Base-by-base conservation (phyloP, 352 stramenopile genomes). In the Phytophthora tentaculata region DNA sequence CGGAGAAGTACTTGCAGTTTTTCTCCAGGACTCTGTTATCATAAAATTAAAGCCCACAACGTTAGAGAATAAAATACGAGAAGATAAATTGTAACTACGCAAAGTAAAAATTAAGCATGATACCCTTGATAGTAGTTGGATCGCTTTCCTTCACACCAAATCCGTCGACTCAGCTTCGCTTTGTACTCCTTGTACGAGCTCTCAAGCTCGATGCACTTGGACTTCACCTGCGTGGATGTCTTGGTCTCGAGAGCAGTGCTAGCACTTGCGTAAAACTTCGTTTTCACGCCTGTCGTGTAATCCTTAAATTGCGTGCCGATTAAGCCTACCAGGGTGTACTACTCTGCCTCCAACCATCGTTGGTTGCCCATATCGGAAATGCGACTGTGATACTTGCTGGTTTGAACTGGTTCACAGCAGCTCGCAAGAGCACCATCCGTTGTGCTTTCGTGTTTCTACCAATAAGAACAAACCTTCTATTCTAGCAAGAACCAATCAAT, bases 101-200 rank as follows among this genome's bases (percentile, higher is more conserved):
- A 32, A 8, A 32, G 28, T 8, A 8, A 3, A 32, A 32, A 32
- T 32, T 3, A 32, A 8, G 4, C 28, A 32, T n/a, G n/a, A 32
- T 32, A 3, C 28, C 28, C 8, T 32, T 32, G 8, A 32, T 32
- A 32, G 4, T 32, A 8, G 28, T 8, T 8, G 28, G 28, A 8
- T 32, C 8, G 8, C 28, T 32, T 32, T 32, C 28, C n/a, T n/a
- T n/a, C n/a, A n/a, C 3, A 8, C 28, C 28, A 32, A 32, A 32
- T 8, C 28, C 28, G 28, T 32, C 28, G 8, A 45, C 39, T 45
- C 17, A 45, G 39, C 39, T 45, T 45, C 39, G 39, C 39, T 2
- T 45, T 45, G 39, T 45, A 45, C 35, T 45, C 13, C 16, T 45
- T 45, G 39, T 45, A 45, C 20, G 39, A 45, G 17, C 39, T 45